Percentiles rank a stretch among this genome's conserved stretches.
Conservation (phyloP, 176 grass and related monocot genomes). For the Thalia dealbata region DNA sequence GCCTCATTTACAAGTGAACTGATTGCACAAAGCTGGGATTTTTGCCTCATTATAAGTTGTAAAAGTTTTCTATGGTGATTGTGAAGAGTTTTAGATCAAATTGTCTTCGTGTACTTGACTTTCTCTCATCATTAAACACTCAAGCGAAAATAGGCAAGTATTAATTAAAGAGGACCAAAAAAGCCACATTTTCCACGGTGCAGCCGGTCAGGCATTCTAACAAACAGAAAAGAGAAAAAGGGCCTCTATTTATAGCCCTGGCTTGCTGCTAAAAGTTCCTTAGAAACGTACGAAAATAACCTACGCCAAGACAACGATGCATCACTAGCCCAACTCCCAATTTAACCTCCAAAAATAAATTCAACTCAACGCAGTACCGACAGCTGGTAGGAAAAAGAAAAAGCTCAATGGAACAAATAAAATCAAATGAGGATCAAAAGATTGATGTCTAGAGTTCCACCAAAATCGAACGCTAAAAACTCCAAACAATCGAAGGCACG, state of each 20-base stretch:
- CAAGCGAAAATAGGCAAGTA: not conserved
- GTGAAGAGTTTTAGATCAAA: not conserved
- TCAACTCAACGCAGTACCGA: not conserved
- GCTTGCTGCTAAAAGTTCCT: not conserved
- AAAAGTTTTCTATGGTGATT: no score
- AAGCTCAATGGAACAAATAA: no score
- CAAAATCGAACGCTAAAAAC: not conserved
- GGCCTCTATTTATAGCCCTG: not conserved
- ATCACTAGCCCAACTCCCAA: not conserved
- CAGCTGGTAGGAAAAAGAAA: not conserved
- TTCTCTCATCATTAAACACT: not conserved
- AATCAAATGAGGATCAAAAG: no score
- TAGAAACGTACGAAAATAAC: not conserved
- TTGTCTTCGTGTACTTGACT: not conserved
- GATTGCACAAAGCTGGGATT: not conserved
- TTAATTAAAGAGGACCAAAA: not conserved
- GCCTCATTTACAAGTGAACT: not conserved
- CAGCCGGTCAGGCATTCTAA: slow-evolving; percentile 2
- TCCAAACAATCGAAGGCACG: not conserved
- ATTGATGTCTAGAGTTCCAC: no score
- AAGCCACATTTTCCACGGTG: no score
- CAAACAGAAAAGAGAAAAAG: not conserved
- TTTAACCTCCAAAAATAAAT: not conserved
- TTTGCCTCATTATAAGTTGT: no score
- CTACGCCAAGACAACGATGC: not conserved